Base-by-base conservation (phyloP, 106 monocot genomes). In the Agapanthus africanus region DNA sequence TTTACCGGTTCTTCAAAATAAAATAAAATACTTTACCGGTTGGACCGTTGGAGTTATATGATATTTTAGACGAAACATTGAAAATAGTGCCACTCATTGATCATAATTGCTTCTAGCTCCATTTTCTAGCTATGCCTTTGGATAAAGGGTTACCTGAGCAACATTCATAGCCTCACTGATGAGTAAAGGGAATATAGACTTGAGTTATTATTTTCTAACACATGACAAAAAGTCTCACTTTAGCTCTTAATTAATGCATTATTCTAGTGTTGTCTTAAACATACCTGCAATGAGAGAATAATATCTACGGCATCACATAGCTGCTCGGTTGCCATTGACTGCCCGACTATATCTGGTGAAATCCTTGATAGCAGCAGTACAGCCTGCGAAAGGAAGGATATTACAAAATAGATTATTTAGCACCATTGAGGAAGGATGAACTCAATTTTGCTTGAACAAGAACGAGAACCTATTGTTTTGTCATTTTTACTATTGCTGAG, bases 291-390 rank as follows among this genome's bases (percentile, higher is more conserved):
- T 16, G 85, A 86, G 2, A 86, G 72, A 66, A 86, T 71, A 49
- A 86, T 68, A 65, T 86, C 72, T 54, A 86, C 71, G 49, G 85
- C 81, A 76, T 86, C 81, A 65, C 72, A 79, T 0, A 86, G 31
- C 11, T 37, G 52, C 23, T 73, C 51, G 38, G 75, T 51, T 21
- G 70, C 78, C 3, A 86, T 25, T 69, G 78, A 73, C 31, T 79
- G 35, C 21, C 85, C 85, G 18, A 86, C 85, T 33, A 76, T 66
- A 50, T 86, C 59, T 32, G 76, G 59, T 41, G 85, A 76, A 59
- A 86, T 57, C 33, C 18, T 54, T 40, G 85, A 85, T 31, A 85
- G 30, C 33, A 78, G 26, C 14, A 85, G 75, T 38, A 71, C 60
- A 59, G 69, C 68, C 81, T 81, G 71, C 34, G 37, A 70, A 37